phyloP scores from a whole-genome alignment of 2,329 filamentous ascomycete species.

The Xylaria sp. region DNA sequence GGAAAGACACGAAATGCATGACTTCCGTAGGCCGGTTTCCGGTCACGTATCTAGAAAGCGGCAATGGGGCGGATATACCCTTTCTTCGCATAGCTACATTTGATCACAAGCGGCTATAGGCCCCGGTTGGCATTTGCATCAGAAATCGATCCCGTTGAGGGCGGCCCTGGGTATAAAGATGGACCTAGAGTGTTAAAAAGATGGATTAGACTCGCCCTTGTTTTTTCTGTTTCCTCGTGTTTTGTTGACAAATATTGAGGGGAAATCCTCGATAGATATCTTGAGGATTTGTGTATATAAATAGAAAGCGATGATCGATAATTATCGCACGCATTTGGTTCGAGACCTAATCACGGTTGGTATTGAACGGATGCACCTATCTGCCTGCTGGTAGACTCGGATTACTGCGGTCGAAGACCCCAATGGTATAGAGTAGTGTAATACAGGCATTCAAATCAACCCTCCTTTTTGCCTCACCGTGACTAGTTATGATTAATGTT shows the following conservation, averaged over 20 bases:
- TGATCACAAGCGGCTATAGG: constrained; percentile 8
- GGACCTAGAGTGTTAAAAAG: not conserved
- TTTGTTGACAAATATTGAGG: constrained; percentile 8
- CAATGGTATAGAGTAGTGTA: constrained; percentile 2
- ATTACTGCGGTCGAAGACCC: not conserved
- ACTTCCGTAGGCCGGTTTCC: not conserved
- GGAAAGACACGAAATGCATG: constrained; percentile 7
- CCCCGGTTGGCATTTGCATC: constrained; percentile 9
- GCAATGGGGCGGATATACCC: constrained; percentile 7
- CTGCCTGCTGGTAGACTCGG: not conserved
- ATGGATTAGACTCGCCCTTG: not conserved
- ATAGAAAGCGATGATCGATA: not conserved
- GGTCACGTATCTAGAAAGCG: constrained; percentile 11
- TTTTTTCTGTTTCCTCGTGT: not conserved
- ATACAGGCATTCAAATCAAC: not conserved
- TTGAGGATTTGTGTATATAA: constrained; percentile 12
- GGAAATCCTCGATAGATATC: not conserved
- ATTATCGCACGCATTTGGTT: not conserved
- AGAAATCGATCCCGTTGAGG: not conserved
- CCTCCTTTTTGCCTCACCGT: not conserved
- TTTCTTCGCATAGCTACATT: constrained; percentile 9
- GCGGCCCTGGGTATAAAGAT: not conserved
- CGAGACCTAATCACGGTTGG: not conserved
- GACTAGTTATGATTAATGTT: not conserved
- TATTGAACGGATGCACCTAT: not conserved